Percentiles rank a stretch among this genome's conserved stretches.
phyloP scores from a whole-genome alignment of 2,329 filamentous ascomycete genomes.

The Xylariaceae sp. region DNA sequence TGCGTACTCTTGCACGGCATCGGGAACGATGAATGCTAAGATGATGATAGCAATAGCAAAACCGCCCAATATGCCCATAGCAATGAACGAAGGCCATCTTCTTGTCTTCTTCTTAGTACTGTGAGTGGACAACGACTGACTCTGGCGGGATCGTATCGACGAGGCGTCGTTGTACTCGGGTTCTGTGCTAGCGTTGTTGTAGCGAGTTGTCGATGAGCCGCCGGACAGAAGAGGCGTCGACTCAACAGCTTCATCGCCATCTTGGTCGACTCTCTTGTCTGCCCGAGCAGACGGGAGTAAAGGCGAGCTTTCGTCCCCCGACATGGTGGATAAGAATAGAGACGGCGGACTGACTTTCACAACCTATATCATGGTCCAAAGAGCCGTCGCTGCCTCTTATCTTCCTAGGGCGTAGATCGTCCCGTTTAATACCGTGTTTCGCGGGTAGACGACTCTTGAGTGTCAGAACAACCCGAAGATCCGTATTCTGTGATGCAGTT shows the following conservation, averaged over 20 bases:
- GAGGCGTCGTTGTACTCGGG: constrained; percentile 27
- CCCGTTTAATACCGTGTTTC: neutral
- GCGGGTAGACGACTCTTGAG: neutral
- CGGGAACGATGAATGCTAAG: constrained; percentile 75
- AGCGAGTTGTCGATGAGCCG: constrained; percentile 34
- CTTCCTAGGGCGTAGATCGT: neutral
- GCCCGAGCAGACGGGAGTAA: constrained; percentile 25
- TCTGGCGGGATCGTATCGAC: constrained; percentile 31
- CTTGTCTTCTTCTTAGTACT: constrained; percentile 37
- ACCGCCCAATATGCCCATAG: constrained; percentile 60
- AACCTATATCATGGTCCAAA: constrained; percentile 11
- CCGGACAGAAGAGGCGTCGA: constrained; percentile 49
- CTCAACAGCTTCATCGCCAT: constrained; percentile 34
- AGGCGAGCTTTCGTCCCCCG: constrained; percentile 13
- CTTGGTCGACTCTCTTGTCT: constrained; percentile 23
- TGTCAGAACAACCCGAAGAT: neutral
- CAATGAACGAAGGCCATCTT: constrained; percentile 74
- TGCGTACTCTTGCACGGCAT: constrained; percentile 77
- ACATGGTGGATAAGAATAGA: constrained; percentile 9
- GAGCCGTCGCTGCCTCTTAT: neutral
- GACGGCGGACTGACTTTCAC: constrained; percentile 1
- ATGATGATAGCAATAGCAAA: constrained; percentile 64
- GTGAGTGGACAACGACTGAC: constrained; percentile 23
- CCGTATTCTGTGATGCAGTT: neutral
- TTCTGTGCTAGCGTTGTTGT: constrained; percentile 36